These are phyloP conservation scores for Saccharomyces kudriavzevii DNA, from an alignment of 805 yeast species.

Conservation along the genomic window DNA sequence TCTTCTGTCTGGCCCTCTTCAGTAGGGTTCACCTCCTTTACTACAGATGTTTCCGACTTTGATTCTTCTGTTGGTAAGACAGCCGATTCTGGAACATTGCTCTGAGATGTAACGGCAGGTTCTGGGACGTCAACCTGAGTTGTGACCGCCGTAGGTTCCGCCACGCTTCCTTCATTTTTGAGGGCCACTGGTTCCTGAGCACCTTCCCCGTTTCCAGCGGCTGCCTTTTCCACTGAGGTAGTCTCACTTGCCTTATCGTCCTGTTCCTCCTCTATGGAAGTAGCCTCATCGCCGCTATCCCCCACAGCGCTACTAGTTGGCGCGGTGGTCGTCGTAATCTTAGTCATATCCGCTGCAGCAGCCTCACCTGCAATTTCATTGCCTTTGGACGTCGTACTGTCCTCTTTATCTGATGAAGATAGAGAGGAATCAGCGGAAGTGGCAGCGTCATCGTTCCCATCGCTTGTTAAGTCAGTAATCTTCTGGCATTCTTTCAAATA, in stretches of 20 bases:
- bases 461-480: background rate
- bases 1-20: background rate
- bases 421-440: background rate
- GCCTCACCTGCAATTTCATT: background rate
- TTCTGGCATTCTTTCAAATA: slow-evolving; percentile 21
- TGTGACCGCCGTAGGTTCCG: background rate
- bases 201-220: background rate
- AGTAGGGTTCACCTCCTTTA: background rate
- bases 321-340: background rate
- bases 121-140: background rate
- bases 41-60: background rate
- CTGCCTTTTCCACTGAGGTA: background rate
- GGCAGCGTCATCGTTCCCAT: background rate
- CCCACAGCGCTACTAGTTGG: background rate
- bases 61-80: background rate
- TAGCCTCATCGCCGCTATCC: background rate
- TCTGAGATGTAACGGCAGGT: background rate
- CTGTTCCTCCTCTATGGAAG: background rate
- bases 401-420: background rate
- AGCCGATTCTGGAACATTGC: background rate
- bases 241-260: background rate
- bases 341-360: no score
- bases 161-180: background rate
- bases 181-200: background rate
- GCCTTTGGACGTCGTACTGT: background rate